Evolutionary conservation across 257 asterid genomes (phyloP).

Genomic region (Solanum paucissectum): DNA sequence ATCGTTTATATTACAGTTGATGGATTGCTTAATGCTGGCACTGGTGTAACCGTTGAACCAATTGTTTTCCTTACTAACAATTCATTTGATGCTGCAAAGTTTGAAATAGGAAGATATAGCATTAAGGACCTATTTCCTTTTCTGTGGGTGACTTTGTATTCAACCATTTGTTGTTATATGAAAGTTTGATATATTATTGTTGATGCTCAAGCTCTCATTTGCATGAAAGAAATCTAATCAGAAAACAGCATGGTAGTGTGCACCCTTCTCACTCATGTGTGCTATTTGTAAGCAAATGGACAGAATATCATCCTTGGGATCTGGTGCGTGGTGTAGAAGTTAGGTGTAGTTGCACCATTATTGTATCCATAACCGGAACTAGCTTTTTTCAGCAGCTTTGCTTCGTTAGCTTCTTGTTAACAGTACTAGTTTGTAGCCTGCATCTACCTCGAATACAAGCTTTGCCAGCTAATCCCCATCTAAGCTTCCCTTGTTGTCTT

Average conservation of each 20-base stretch:
- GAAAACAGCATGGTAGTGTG: neutral
- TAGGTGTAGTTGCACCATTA: neutral
- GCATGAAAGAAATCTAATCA: neutral
- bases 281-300: neutral
- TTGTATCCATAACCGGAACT: neutral
- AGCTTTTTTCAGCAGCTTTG: neutral
- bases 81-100: neutral
- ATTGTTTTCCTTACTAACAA: neutral
- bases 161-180: neutral
- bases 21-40: neutral
- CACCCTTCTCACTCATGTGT: neutral
- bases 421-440: neutral
- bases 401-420: neutral
- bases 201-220: neutral
- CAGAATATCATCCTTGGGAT: neutral
- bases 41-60: neutral
- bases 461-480: neutral
- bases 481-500: neutral
- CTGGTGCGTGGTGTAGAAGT: neutral
- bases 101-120: neutral
- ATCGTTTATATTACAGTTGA: neutral
- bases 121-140: neutral
- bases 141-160: neutral
- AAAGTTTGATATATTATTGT: neutral
- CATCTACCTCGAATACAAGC: neutral